A percentile compares a stretch with the other conserved stretches of the same genome.
Conservation (phyloP, 371 early-diverging fungal species). For the Saksenaea vasiformis region DNA sequence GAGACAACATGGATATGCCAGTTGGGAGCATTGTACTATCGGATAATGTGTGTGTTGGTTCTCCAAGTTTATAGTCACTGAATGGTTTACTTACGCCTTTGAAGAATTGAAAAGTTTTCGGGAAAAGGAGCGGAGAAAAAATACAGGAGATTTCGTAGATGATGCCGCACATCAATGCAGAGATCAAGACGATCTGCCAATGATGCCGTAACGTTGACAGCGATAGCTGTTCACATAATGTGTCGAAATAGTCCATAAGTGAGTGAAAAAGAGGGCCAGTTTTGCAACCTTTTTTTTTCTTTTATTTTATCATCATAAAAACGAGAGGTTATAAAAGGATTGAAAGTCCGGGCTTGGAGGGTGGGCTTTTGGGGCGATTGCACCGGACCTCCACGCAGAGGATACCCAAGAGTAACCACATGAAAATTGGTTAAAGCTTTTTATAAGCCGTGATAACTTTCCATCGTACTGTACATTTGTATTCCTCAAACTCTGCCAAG, state of each 20-base stretch:
- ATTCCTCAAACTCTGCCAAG: slow-evolving; percentile 33
- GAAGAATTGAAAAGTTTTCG: slow-evolving; percentile 62
- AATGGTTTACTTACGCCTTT: slow-evolving; percentile 50
- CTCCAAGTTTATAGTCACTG: too few relatives aligned
- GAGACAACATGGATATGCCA: slow-evolving; percentile 80
- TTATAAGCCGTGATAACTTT: slow-evolving; percentile 31
- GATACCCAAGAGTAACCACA: neutral
- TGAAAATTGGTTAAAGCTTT: slow-evolving; percentile 7
- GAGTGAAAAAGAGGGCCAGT: neutral
- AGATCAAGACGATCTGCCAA: slow-evolving; percentile 41
- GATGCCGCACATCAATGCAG: slow-evolving; percentile 51
- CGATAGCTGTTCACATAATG: slow-evolving; percentile 31
- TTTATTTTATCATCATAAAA: neutral
- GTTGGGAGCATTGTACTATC: slow-evolving; percentile 53
- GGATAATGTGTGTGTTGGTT: too few relatives aligned
- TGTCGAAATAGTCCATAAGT: slow-evolving; percentile 26
- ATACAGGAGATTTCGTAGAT: slow-evolving; percentile 59
- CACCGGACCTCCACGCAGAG: neutral
- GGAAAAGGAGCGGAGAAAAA: slow-evolving; percentile 62
- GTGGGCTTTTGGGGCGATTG: neutral
- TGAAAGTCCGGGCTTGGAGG: neutral
- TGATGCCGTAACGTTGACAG: slow-evolving; percentile 41
- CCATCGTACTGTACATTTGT: slow-evolving; percentile 23
- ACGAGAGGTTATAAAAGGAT: neutral
- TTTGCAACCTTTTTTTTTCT: neutral